Base-by-base conservation (phyloP, 306 rosid species). In the Quillaja saponaria region DNA sequence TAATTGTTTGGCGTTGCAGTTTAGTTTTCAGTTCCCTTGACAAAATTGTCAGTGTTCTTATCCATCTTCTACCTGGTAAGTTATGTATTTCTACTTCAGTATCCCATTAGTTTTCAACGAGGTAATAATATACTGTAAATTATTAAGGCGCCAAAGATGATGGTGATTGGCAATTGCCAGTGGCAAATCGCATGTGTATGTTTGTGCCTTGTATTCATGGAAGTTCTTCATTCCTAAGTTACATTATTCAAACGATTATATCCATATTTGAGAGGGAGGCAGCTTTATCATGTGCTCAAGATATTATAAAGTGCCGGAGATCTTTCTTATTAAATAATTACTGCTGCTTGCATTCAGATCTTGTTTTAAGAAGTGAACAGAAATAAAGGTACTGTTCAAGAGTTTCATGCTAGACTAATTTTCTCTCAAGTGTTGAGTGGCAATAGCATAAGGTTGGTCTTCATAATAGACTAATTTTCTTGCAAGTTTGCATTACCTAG, bases 1-100 rank as follows among this genome's bases (percentile, higher is more conserved):
- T 92, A 82, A 92, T 92, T 57, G 86, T 92, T 64, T 88, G 96
- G 98, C 95, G 96, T 44, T 92, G 98, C 83, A 88, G 98, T 78
- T 80, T 92, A 90, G 96, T 92, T 76, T 88, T 88, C 78, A 88
- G 94, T 63, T 92, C 98, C 35, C 38, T 79, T 15, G 98, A 88
- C 74, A 91, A 91, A 82, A 49, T 81, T 42, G 95, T 91, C 55
- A 91, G 98, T 60, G 98, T 92, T 72, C 96, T 92, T 44, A 92
- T 92, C 67, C 96, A 92, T 79, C 92, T 92, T 61, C 77, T 92
- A 57, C 98, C 96, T 2, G 95, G 96, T 92, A 68, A 81, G 85
- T 56, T 63, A 21, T 3, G 48, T 65, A 53, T 55, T 8, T 47
- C n/a, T 51, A 28, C 14, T 44, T 49, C 47, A 49, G n/a, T 34